Base-by-base conservation (phyloP, 148 eudicot species). In the Rhododendron henanense region DNA sequence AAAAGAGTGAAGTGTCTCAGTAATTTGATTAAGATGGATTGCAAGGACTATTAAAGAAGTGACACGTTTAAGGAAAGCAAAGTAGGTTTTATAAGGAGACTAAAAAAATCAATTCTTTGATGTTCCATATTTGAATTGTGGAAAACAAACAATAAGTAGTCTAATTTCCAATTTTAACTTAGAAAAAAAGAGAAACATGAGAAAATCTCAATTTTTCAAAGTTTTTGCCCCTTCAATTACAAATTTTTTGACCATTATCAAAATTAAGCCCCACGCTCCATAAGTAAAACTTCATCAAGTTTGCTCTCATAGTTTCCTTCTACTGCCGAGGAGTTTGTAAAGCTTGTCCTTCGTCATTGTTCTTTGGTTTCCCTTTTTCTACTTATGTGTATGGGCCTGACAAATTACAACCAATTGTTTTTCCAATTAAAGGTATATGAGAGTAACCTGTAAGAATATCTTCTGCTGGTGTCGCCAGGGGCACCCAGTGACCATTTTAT, bases 401-500 rank as follows among this genome's bases (percentile, higher is more conserved):
- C 59, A 59, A 83, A 51, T 25, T 63, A 39, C 25, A 82, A 0
- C 3, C 55, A 18, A 18, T 3, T 85, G 28, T 61, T 75, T 78
- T 41, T 7, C 83, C 45, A 25, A 41, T 2, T 8, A 74, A 55
- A 51, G 33, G 11, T 19, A 44, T 51, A 67, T 21, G 53, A 33
- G 39, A 48, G 19, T 35, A 44, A 95, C 99, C 99, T 96, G 98
- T 47, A 97, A 88, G 91, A 86, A 89, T 86, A 95, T 91, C 90
- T 93, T 97, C 90, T 95, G 99, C 84, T 90, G 95, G 55, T 91
- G 96, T 84, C 87, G 91, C 99, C 99, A 97, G 55, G 93, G 89
- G 90, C 93, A 95, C 71, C 90, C 91, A 79, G 85, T 87, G 73
- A 97, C 92, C 92, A 93, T 87, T 81, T 88, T 93, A 87, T 95